Base-by-base conservation (phyloP, 345 rosid genomes). In the Nephelium lappaceum region DNA sequence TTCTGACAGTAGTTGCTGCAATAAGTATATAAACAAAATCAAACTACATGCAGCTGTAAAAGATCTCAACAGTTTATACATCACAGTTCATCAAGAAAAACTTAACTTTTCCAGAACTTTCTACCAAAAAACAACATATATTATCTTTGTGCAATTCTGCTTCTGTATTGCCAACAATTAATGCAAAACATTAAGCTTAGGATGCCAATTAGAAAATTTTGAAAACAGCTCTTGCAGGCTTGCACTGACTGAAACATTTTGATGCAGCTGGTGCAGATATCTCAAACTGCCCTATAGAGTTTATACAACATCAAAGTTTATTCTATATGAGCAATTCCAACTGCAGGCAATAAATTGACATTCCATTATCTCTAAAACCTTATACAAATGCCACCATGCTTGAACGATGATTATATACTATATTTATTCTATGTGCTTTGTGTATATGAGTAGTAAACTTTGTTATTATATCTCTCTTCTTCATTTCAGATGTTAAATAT, bases 1-100 rank as follows among this genome's bases (percentile, higher is more conserved):
- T 97, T 93, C 79, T 91, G 84, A 86, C 98, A 97, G 66, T 43
- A 82, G 80, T 97, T 92, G 78, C 98, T 97, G 91, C 87, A 87
- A 80, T 45, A 77, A 18, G 70, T 66, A 65, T 72, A 78, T 0
- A 11, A 67, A 72, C 7, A 18, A 31, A 60, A 53, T 78, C 81
- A 80, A 72, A 57, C 42, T 11, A 36, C 31, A 19, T 61, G 23
- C 25, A 18, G 14, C 58, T 58, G 15, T 57, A 53, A 21, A 65
- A 11, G 23, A 72, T 76, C 23, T 64, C 36, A 75, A 23, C 57
- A 71, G 57, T 41, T 58, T 31, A 68, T 4, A 77, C 58, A 47
- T 62, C 12, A 64, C 53, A 55, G 49, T 69, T 62, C 14, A 73
- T 53, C 27, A 74, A 36, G 41, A 21, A 82, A 61, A 25, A 24